Conservation (phyloP, 148 eudicot species). For the Chenopodium suecicum region DNA sequence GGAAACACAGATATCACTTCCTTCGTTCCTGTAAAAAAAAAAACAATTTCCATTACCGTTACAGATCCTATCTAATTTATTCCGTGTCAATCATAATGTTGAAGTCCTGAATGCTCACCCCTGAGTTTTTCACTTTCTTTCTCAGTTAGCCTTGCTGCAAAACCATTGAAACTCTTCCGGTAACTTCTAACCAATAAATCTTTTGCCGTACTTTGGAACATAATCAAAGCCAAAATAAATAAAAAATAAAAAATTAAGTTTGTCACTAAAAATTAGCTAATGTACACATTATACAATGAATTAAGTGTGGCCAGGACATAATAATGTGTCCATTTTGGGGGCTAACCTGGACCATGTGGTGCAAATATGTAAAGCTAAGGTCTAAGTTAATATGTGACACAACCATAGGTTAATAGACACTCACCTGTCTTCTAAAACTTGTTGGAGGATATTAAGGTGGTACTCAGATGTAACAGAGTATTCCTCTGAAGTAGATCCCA, state of each 20-base stretch:
- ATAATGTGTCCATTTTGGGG: neutral
- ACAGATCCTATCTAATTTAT: neutral
- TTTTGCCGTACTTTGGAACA: slow-evolving; percentile 13
- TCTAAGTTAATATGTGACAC: neutral
- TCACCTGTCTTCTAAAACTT: slow-evolving; percentile 6
- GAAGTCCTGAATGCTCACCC: slow-evolving; percentile 4
- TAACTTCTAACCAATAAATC: slow-evolving; percentile 35
- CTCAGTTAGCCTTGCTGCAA: slow-evolving; percentile 39
- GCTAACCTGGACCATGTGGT: neutral
- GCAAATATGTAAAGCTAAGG: neutral
- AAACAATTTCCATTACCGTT: slow-evolving; percentile 18
- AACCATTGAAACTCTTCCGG: slow-evolving; percentile 41
- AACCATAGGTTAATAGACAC: neutral
- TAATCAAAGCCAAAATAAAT: no score
- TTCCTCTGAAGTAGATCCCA: slow-evolving; percentile 22
- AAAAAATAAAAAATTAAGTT: neutral
- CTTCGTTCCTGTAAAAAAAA: slow-evolving; percentile 28
- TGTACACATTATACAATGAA: neutral
- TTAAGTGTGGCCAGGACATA: no score
- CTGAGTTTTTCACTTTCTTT: slow-evolving; percentile 33
- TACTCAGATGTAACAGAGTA: slow-evolving; percentile 22
- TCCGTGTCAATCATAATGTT: neutral
- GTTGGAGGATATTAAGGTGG: slow-evolving; percentile 27
- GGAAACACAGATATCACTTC: slow-evolving; percentile 53
- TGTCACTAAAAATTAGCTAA: neutral